phyloP scores from a whole-genome alignment of 2,329 filamentous ascomycete species.

The Beauveria rudraprayagi region DNA sequence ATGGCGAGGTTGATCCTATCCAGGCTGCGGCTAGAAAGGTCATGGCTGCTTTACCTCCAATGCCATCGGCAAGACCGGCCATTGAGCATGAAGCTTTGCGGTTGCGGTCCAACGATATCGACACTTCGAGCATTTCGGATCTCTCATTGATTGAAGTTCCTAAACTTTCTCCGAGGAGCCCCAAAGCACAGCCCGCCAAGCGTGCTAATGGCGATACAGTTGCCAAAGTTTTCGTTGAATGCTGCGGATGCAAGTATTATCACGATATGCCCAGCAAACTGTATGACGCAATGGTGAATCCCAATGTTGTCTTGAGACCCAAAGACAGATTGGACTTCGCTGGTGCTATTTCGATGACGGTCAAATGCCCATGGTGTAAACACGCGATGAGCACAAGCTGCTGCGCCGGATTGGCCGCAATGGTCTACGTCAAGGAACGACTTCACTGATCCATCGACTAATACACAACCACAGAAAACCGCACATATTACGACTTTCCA shows the following conservation, averaged over 20 bases:
- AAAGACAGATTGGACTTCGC: slow-evolving; percentile 44
- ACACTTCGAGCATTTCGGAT: slow-evolving; percentile 3
- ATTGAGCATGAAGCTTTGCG: slow-evolving; percentile 6
- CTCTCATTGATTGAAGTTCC: not conserved
- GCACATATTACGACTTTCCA: slow-evolving; percentile 1
- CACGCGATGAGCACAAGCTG: slow-evolving; percentile 63
- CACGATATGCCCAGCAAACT: slow-evolving; percentile 58
- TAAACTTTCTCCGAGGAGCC: not conserved
- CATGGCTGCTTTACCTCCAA: slow-evolving; percentile 23
- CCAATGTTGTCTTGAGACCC: slow-evolving; percentile 42
- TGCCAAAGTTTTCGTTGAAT: slow-evolving; percentile 58
- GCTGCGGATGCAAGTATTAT: slow-evolving; percentile 56
- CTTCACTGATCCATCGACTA: slow-evolving; percentile 34
- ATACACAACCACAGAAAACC: not conserved
- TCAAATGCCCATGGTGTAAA: slow-evolving; percentile 64
- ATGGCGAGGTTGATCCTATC: slow-evolving; percentile 20
- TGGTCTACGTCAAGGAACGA: slow-evolving; percentile 58
- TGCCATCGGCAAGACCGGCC: not conserved
- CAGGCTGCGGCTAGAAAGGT: slow-evolving; percentile 25
- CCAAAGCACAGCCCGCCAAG: slow-evolving; percentile 12
- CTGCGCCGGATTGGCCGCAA: slow-evolving; percentile 60
- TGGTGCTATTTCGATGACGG: slow-evolving; percentile 50
- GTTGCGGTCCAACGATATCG: slow-evolving; percentile 10
- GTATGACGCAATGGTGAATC: slow-evolving; percentile 57
- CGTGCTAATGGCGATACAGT: slow-evolving; percentile 30